These are phyloP conservation scores for Dendrocalamus sinicus DNA, from an alignment of 176 grass and related monocot species.

Conservation along the genomic window DNA sequence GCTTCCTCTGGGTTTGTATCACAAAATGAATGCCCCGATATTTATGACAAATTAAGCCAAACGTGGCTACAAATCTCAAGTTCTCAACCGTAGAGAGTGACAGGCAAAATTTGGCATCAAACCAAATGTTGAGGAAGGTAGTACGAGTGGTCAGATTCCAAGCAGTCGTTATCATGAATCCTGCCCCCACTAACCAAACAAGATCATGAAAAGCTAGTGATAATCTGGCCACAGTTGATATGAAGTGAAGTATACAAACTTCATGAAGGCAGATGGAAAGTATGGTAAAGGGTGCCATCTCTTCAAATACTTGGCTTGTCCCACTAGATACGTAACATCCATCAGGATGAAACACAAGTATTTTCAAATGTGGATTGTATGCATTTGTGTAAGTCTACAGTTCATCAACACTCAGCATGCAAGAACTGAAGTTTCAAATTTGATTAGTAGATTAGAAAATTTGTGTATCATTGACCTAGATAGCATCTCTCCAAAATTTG, in stretches of 20 bases:
- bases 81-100: not conserved
- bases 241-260: not conserved
- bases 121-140: not conserved
- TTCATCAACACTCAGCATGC: not conserved
- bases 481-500: not conserved
- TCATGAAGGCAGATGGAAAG: constrained; percentile 6
- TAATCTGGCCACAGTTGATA: constrained; percentile 21
- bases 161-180: constrained; percentile 16
- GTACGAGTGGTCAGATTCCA: not conserved
- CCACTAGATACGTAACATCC: not conserved
- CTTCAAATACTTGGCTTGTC: not conserved
- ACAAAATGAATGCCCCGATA: not conserved
- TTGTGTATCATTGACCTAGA: not conserved
- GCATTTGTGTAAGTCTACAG: not conserved
- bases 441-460: not conserved
- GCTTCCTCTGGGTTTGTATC: not conserved
- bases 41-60: not conserved
- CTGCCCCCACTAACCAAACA: not conserved
- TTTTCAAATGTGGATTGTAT: not conserved
- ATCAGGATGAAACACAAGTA: not conserved
- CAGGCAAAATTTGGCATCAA: not conserved
- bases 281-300: not conserved
- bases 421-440: not conserved
- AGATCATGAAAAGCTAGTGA: not conserved
- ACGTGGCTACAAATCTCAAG: not conserved